Base-by-base conservation (phyloP, 345 rosid species). In the Hypericum androsaemum region DNA sequence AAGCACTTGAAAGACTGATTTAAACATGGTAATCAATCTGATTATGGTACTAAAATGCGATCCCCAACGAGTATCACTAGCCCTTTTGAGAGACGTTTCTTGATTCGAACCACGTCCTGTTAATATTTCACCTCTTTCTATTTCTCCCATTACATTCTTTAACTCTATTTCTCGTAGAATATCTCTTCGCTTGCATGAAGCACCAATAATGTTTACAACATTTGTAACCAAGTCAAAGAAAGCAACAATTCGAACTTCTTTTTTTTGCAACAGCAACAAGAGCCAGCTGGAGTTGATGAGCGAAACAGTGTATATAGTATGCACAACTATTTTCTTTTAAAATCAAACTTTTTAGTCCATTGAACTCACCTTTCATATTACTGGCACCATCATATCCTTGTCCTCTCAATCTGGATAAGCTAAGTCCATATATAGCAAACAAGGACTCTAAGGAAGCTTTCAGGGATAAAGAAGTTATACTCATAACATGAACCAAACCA, bases 331-430 rank as follows among this genome's bases (percentile, higher is more conserved):
- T 22, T 22, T 22, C 32, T 22, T 22, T 22, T 4, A 22, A 22
- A 22, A 22, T 22, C 4, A 22, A 4, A 22, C 32, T 22, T 22
- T 22, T 22, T 22, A 22, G 4, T 43, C 51, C 57, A 60, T 43
- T 60, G 5, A 60, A 8, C 12, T 43, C 37, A 7, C 51, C 37
- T 42, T 60, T 13, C 49, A 50, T 50, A 12, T 60, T 60, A 36
- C 15, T 9, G 6, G 60, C 13, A 8, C 42, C 38, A 60, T 51
- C 37, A 41, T 51, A 50, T 28, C 43, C 50, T 51, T 60, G 43
- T 43, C 42, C 57, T 8, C 39, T 11, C 5, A 60, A 3, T 10
- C 57, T 60, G 36, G 58, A 38, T 37, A 36, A 15, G 12, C 52
- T 60, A 5, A 60, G 52, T 37, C 37, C 48, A 54, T 40, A 5